Conservation (phyloP, 495 filamentous ascomycete species). For the Stereocaulon alpinum region DNA sequence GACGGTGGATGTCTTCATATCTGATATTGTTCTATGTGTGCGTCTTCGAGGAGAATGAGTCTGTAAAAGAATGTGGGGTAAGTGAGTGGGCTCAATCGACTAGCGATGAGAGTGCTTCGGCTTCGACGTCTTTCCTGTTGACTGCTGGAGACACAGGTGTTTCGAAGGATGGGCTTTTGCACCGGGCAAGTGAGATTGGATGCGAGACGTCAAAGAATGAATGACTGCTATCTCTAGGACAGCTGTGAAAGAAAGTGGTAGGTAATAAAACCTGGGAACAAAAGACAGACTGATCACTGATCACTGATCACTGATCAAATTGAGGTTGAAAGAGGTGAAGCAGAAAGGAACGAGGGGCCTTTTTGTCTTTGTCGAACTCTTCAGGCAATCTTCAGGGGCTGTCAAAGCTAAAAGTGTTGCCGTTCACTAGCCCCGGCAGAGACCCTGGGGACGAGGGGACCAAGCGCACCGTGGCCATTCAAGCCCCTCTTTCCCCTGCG, state of each 20-base stretch:
- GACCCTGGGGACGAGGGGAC: neutral
- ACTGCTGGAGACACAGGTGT: neutral
- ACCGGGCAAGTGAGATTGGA: constrained; percentile 3
- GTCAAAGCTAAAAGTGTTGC: neutral
- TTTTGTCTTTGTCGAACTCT: neutral
- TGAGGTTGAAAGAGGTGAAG: neutral
- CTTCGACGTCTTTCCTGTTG: neutral
- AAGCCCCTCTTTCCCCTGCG: neutral
- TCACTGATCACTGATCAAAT: constrained; percentile 15
- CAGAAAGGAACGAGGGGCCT: neutral
- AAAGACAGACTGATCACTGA: constrained; percentile 18
- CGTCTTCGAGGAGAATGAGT: neutral
- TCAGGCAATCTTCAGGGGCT: neutral
- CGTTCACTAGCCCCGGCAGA: neutral
- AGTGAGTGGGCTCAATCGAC: constrained; percentile 11
- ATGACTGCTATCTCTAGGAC: constrained; percentile 20
- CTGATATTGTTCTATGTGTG: neutral
- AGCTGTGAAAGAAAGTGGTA: constrained; percentile 9
- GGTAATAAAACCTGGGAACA: neutral
- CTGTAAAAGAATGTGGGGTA: constrained; percentile 9
- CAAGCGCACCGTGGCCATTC: neutral
- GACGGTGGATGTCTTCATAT: constrained; percentile 21
- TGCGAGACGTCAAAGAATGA: constrained; percentile 14
- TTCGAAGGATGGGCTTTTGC: neutral
- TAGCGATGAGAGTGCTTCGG: constrained; percentile 7